Evolutionary conservation across 2,329 filamentous ascomycete species (phyloP), one percentile per base, ranked within the genome.

Genomic region (Cercospora nicotianae): DNA sequence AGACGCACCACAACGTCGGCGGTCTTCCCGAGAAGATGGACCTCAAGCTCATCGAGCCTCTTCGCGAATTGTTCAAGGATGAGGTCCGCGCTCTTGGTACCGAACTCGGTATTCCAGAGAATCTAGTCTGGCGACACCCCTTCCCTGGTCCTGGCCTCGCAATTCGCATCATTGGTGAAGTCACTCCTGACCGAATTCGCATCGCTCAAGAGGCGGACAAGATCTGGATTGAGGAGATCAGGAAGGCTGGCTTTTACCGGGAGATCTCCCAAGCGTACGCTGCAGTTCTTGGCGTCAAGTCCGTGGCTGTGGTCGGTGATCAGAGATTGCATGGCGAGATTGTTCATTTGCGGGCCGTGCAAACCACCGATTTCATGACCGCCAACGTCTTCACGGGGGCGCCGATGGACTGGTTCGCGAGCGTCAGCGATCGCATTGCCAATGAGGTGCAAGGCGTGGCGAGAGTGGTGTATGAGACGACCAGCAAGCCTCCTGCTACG

Each of bases 41-140:
- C 69, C 82, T 91, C 58, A 89, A 91, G 80, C 84, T 92, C 39
- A 91, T 95, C 69, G 91, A 96, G 81, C 91, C 91, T 1, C 86
- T 95, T 0, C 85, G 91, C 53, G 89, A 92, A 76, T 83, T 95
- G 31, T 94, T 94, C 86, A 95, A 95, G 79, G 91, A 95, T 74
- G 91, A 95, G 81, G 91, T 93, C 28, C 85, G 91, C 67, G 81
- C 85, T 71, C 81, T 94, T 3, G 91, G 91, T 36, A 87, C 86
- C 16, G 83, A 91, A 69, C 83, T 94, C 3, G 88, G 89, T 28
- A 91, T 94, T 67, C 85, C 88, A 60, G 85, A 91, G 69, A 86
- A 91, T n/a, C 87, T 94, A 7, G 89, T 94, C 64, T 91, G 89
- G 87, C 84, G 91, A 33, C 91, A 93, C 76, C 90, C 91, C 26